Base-by-base conservation (phyloP, 73 alveolate species). In the Stentor roeselii region DNA sequence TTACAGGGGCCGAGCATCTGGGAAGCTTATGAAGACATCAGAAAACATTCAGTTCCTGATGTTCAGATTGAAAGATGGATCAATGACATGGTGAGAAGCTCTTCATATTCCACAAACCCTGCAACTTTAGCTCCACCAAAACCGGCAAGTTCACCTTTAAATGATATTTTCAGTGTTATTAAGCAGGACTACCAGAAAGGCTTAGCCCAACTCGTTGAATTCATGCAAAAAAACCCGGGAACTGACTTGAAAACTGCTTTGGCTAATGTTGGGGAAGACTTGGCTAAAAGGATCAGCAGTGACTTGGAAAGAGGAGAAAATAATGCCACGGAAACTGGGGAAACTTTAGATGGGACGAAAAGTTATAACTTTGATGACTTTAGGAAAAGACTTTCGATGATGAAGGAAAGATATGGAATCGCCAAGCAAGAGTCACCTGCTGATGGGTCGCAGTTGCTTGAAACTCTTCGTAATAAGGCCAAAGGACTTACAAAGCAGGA, bases 51-150 rank as follows among this genome's bases (percentile, higher is more conserved):
- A 21, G 6, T 80, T 39, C 88, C 83, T 32, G 96, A 91, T 39
- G 39, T 50, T 42, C 86, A 91, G 58, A 91, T 91, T 36, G 78
- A 91, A 27, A 84, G 87, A 35, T 91, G 96, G 93, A 91, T 91
- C 59, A 35, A 77, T 31, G 84, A 80, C 2, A 21, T 67, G n/a
- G 42, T 67, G 1, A 2, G 27, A 3, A 59, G 84, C 40, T 30
- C 78, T n/a, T 21, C 67, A 50, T 50, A 50, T 50, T 11, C 42
- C 37, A 30, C 80, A 67, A 67, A 67, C 34, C n/a, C n/a, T n/a
- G 42, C 37, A 21, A n/a, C 34, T 21, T 14, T 67, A 67, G 14
- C n/a, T 67, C 0, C 80, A 30, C 37, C 50, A 34, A 21, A 67
- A 21, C 21, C 14, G 34, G 15, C 37, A 32, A 34, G 14, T 15